Evolutionary conservation across 768 basidiomycete species (phyloP), one percentile per base, ranked within the genome.

Genomic region (Lentinula sp.): DNA sequence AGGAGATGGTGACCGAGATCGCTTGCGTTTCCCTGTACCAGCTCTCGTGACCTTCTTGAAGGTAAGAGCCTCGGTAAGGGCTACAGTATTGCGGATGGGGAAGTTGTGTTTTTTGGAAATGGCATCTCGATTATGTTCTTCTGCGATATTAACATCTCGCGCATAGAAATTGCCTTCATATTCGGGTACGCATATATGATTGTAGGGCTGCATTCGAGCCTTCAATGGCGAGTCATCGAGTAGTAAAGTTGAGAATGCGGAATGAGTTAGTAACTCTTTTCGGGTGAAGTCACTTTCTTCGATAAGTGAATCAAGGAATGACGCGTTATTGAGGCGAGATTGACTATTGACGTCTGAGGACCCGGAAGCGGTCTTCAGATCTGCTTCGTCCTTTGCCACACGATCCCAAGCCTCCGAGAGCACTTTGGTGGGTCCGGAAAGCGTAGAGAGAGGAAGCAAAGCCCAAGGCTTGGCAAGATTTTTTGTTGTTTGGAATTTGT

Each of bases 401-500:
- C 23, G 55, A 43, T 56, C 55, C 55, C 55, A 56, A 39, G 55
- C 55, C 21, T 56, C 55, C 13, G 55, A 56, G 16, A 56, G 55
- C 0, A 28, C 6, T 23, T 35, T 65, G 54, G 7, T 34, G 7
- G 70, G 70, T 16, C 46, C 32, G 4, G 55, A 56, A 18, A 56
- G 43, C 5, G 55, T 23, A 18, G 55, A 56, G 43, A 60, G 49
- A 42, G 67, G 57, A 2, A 82, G 70, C 13, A 68, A 68, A 1
- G 69, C 67, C 90, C 91, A 94, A 1, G 88, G 83, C 61, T 82
- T 87, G 23, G 76, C 74, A 11, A 95, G 81, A 66, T 93, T 84
- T 70, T 95, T 95, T n/a, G 84, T 82, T 0, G 92, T 92, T 52
- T 74, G 73, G 1, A 73, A 71, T 68, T 77, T 86, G 23, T 72